Evolutionary conservation across 192 early-diverging fungal genomes (phyloP).

Genomic region (Coemansia sp.): DNA sequence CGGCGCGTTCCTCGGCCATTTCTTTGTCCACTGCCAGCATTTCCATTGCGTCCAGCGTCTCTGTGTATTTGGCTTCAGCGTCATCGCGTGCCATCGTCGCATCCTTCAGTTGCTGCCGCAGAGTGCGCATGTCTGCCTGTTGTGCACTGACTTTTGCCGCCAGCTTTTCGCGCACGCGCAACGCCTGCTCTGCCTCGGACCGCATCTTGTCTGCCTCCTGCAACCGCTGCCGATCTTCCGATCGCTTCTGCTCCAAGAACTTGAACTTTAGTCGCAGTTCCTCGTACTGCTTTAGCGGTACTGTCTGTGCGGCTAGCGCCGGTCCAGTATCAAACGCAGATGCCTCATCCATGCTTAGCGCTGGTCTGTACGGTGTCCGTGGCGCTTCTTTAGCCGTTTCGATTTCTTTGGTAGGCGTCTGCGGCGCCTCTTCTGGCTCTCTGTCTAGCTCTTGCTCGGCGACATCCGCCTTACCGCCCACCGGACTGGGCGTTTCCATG

Average conservation of each 20-base stretch:
- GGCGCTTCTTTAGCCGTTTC: conserved; percentile 18
- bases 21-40: conserved; percentile 88
- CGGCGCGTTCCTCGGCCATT: conserved; percentile 84
- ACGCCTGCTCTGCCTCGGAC: conserved; percentile 70
- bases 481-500: conserved; percentile 9
- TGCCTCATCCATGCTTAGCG: conserved; percentile 48
- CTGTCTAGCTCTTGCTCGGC: background rate
- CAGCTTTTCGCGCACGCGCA: conserved; percentile 65
- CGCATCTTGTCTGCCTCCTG: conserved; percentile 70
- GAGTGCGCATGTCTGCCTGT: conserved; percentile 70
- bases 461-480: background rate
- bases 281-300: conserved; percentile 72
- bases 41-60: conserved; percentile 77
- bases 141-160: conserved; percentile 66
- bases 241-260: conserved; percentile 77
- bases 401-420: conserved; percentile 8
- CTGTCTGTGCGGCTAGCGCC: conserved; percentile 28
- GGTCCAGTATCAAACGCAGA: conserved; percentile 15
- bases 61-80: conserved; percentile 67
- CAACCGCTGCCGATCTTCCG: conserved; percentile 73
- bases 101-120: conserved; percentile 60
- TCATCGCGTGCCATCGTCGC: conserved; percentile 61
- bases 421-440: background rate
- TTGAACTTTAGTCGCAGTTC: conserved; percentile 75
- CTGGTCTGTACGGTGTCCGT: conserved; percentile 32